Evolutionary conservation across 179 eudicot species (phyloP), one percentile per base, ranked within the genome.

Genomic region (Spergularia azorica): DNA sequence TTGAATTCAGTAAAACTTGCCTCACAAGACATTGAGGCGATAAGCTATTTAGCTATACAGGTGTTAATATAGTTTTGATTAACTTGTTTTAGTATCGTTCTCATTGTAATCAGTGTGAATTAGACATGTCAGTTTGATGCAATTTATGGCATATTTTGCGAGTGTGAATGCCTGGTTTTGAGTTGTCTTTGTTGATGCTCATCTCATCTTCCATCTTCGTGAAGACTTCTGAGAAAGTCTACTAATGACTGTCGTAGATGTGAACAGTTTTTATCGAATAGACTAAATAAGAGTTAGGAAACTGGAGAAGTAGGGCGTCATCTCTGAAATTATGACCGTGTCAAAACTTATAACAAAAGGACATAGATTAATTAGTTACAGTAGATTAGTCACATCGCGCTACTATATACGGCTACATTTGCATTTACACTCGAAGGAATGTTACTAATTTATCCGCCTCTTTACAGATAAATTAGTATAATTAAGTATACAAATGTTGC

Each of bases 91-190:
- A 58, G 54, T 63, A 67, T 75, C 71, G 72, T 76, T 76, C 48
- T 60, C 69, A 62, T 71, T 76, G 83, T 83, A 76, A 79, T 76
- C 80, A 59, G 61, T 79, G 85, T 79, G 85, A 72, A 75, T 75
- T 71, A 39, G 57, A 79, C 74, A 54, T 75, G 75, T 54, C 69
- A 71, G 77, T 78, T 82, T 74, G 74, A 18, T 72, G 50, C 57
- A 64, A 21, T 78, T 71, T 79, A 79, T 82, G 77, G 76, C 80
- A 60, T 76, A 14, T 67, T 77, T 70, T 63, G 43, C 55, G 1
- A n/a, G 0, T 71, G 14, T 14, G 50, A 38, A 46, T 46, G 50
- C 50, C 50, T 46, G 50, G 50, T 46, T 46, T 46, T 46, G 50
- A 46, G 50, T 46, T 2, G 50, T 46, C 9, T 46, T 46, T 46